Evolutionary conservation across 2,329 filamentous ascomycete species (phyloP).

Genomic region (Fusarium tupiense): DNA sequence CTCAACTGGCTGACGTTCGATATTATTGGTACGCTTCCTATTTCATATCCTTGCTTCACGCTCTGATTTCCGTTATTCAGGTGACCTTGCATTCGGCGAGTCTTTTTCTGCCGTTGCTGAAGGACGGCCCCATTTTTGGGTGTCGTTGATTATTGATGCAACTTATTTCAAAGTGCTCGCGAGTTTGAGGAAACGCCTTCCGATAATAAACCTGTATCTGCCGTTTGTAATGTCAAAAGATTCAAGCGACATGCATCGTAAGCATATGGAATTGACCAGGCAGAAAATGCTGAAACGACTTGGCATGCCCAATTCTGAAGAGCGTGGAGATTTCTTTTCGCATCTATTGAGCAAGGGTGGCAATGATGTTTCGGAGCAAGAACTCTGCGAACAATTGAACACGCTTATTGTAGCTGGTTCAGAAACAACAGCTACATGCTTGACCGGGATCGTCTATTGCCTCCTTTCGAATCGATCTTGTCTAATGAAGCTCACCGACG

Average conservation of each 20-base stretch:
- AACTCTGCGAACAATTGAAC: neutral
- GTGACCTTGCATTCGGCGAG: neutral
- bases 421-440: neutral
- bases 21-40: neutral
- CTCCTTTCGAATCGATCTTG: neutral
- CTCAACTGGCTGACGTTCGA: neutral
- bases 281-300: neutral
- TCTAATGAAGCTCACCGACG: neutral
- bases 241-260: neutral
- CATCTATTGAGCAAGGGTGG: neutral
- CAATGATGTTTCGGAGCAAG: neutral
- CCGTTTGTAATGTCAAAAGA: neutral
- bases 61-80: neutral
- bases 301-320: neutral
- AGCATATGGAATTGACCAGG: neutral
- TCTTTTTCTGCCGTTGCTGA: neutral
- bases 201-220: neutral
- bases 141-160: neutral
- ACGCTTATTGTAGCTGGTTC: neutral
- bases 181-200: neutral
- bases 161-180: neutral
- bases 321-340: neutral
- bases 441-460: neutral
- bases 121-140: neutral
- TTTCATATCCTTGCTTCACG: neutral